Conservation (phyloP, 2,329 filamentous ascomycete genomes). For the Arthrobotrys iridis region DNA sequence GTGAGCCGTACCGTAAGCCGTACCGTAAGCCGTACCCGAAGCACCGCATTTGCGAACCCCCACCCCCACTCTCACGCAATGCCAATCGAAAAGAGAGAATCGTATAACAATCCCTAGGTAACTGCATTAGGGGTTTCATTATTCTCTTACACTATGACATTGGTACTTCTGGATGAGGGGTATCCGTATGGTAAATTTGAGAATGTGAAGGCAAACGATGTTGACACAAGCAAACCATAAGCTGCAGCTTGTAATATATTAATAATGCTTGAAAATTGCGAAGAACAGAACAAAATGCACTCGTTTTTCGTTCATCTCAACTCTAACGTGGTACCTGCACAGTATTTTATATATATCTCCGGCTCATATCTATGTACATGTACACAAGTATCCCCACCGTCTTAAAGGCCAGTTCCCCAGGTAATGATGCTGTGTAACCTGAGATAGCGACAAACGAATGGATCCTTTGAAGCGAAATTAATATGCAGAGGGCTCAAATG, state of each 20-base stretch:
- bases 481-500: not conserved
- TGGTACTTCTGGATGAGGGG: too few species aligned
- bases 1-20: too few species aligned
- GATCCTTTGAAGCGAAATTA: not conserved
- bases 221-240: too few species aligned
- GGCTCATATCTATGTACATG: not conserved
- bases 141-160: not conserved
- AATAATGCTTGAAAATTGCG: too few species aligned
- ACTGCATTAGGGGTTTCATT: not conserved
- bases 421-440: slow-evolving; percentile 29
- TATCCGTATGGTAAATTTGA: too few species aligned
- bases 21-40: slow-evolving; percentile 25
- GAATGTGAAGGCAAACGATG: too few species aligned
- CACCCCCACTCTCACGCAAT: not conserved
- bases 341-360: not conserved
- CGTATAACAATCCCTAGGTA: not conserved
- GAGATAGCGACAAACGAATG: slow-evolving; percentile 33
- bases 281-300: too few species aligned
- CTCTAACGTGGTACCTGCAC: not conserved
- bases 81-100: not conserved
- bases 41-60: not conserved
- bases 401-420: slow-evolving; percentile 3
- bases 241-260: too few species aligned
- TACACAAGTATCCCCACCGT: not conserved
- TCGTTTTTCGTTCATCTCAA: not conserved